phyloP scores from a whole-genome alignment of 768 basidiomycete genomes.

The Lyophyllum shimeji region DNA sequence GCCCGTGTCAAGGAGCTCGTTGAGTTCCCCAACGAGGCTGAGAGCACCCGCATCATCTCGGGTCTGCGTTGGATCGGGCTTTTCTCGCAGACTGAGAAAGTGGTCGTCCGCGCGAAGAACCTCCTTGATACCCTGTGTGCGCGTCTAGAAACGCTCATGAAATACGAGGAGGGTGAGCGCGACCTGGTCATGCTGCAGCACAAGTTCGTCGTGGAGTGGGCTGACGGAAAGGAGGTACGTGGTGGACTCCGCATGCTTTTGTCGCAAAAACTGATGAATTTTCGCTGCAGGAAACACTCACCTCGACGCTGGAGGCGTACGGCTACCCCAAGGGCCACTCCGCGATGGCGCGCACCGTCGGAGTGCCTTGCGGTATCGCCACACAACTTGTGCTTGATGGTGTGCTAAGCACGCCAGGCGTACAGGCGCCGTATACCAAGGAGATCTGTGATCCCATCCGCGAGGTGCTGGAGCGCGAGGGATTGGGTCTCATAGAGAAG shows the following conservation, averaged over 20 bases:
- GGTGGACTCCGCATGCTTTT: slow-evolving; percentile 16
- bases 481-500: slow-evolving; percentile 70
- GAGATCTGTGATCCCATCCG: slow-evolving; percentile 80
- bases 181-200: slow-evolving; percentile 99
- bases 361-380: slow-evolving; percentile 92
- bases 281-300: slow-evolving; percentile 68
- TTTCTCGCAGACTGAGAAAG: slow-evolving; percentile 65
- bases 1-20: slow-evolving; percentile 68
- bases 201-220: slow-evolving; percentile 92
- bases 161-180: slow-evolving; percentile 86
- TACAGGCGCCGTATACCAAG: slow-evolving; percentile 85
- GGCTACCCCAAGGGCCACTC: slow-evolving; percentile 78
- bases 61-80: slow-evolving; percentile 94
- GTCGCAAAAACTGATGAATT: neutral
- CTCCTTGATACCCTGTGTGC: slow-evolving; percentile 94
- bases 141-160: slow-evolving; percentile 87
- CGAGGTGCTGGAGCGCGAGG: slow-evolving; percentile 67
- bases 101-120: slow-evolving; percentile 64
- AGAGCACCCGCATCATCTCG: slow-evolving; percentile 77
- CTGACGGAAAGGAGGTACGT: slow-evolving; percentile 71
- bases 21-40: slow-evolving; percentile 69
- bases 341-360: slow-evolving; percentile 92
- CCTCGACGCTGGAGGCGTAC: slow-evolving; percentile 89
- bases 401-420: slow-evolving; percentile 71
- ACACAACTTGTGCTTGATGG: slow-evolving; percentile 91